A percentile compares a stretch with the other conserved stretches of the same genome.
phyloP scores from a whole-genome alignment of 2,329 filamentous ascomycete genomes.

The Samsoniella hepiali region DNA sequence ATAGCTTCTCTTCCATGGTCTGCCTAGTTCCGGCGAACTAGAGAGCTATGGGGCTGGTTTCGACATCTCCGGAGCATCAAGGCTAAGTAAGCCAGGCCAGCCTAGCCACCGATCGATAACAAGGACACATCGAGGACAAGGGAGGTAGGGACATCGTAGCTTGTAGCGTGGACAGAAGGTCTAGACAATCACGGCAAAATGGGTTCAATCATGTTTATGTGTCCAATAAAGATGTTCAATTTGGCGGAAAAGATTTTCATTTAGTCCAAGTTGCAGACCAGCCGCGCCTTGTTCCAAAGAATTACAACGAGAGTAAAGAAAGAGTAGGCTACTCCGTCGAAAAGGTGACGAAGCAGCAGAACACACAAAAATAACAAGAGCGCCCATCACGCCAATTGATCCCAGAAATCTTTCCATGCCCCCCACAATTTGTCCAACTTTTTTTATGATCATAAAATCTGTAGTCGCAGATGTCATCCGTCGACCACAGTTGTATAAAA shows the following conservation, averaged over 20 bases:
- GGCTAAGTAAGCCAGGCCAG: background rate
- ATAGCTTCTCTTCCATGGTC: background rate
- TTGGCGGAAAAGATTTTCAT: constrained; percentile 16
- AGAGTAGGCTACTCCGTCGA: constrained; percentile 10
- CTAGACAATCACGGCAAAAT: background rate
- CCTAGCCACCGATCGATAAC: background rate
- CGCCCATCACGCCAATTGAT: constrained; percentile 29
- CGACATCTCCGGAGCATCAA: background rate
- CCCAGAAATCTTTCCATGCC: constrained; percentile 25
- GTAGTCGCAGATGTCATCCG: constrained; percentile 11
- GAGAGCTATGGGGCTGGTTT: background rate
- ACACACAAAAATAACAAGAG: constrained; percentile 25
- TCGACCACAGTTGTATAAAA: constrained; percentile 29
- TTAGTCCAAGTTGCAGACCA: constrained; percentile 13
- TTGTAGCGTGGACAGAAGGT: background rate
- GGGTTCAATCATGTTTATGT: background rate
- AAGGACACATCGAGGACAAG: too few relatives aligned
- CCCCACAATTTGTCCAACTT: constrained; percentile 24
- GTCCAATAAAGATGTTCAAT: constrained; percentile 16
- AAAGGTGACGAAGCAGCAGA: constrained; percentile 19
- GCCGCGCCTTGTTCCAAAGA: constrained; percentile 15
- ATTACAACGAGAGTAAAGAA: constrained; percentile 24
- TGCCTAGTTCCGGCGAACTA: background rate
- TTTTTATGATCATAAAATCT: constrained; percentile 33
- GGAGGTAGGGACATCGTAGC: too few relatives aligned